Percentiles rank a stretch among this genome's conserved stretches.
Conservation (phyloP, 2,329 filamentous ascomycete species). For the Arthrobotrys sphaeroides region DNA sequence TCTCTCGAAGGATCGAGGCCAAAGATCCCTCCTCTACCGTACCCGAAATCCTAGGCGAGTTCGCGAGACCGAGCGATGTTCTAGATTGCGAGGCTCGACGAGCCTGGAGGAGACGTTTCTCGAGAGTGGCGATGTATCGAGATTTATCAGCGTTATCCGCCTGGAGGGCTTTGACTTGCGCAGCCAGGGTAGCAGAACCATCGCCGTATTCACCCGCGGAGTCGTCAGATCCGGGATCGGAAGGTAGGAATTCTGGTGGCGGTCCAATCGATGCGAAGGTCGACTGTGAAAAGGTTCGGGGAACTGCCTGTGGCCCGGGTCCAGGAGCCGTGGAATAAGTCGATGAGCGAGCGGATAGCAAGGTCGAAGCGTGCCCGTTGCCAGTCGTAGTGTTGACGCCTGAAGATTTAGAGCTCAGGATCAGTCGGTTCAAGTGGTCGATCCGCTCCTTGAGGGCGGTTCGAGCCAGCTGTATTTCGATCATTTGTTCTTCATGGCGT, state of each 20-base stretch:
- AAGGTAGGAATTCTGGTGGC: constrained; percentile 62
- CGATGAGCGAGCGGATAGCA: constrained; percentile 39
- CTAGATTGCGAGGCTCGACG: constrained; percentile 88
- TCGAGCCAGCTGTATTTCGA: constrained; percentile 96
- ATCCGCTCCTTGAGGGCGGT: constrained; percentile 97
- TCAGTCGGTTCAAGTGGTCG: constrained; percentile 92
- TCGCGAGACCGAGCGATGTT: constrained; percentile 77
- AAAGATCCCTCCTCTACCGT: constrained; percentile 82
- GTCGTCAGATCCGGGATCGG: constrained; percentile 68
- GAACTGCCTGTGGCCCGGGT: constrained; percentile 67
- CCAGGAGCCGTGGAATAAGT: constrained; percentile 72
- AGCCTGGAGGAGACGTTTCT: constrained; percentile 90
- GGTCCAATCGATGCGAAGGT: constrained; percentile 64
- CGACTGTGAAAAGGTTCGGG: constrained; percentile 65
- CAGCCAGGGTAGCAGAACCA: constrained; percentile 79
- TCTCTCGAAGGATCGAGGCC: constrained; percentile 78
- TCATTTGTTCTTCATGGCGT: constrained; percentile 93
- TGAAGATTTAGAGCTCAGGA: constrained; percentile 92
- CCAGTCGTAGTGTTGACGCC: constrained; percentile 85
- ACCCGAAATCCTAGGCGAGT: constrained; percentile 64
- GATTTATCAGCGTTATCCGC: constrained; percentile 97
- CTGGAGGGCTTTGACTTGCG: constrained; percentile 92
- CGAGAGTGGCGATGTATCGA: constrained; percentile 91
- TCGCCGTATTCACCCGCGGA: constrained; percentile 87
- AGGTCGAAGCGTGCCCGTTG: constrained; percentile 57